phyloP scores from a whole-genome alignment of 2,329 filamentous ascomycete genomes.

The Aureobasidium sp. region DNA sequence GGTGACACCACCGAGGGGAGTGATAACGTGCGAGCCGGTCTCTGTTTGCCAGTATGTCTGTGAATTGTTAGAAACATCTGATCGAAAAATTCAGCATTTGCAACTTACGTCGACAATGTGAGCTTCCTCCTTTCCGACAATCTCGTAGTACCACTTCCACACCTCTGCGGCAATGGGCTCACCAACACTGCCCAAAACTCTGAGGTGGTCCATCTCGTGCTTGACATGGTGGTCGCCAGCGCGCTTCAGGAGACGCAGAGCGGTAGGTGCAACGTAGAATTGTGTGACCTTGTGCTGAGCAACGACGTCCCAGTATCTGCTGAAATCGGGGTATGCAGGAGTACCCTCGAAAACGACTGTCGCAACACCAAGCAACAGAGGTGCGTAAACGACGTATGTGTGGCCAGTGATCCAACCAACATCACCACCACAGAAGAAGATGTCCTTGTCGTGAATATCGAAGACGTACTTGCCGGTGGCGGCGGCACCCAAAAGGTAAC shows the following conservation, averaged over 20 bases:
- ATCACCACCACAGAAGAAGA: slow-evolving; percentile 96
- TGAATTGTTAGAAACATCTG: neutral
- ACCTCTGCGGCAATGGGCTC: slow-evolving; percentile 97
- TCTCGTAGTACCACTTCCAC: slow-evolving; percentile 99
- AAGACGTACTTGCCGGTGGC: slow-evolving; percentile 97
- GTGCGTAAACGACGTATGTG: slow-evolving; percentile 96
- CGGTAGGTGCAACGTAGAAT: slow-evolving; percentile 96
- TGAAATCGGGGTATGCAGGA: slow-evolving; percentile 94
- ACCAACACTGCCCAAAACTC: slow-evolving; percentile 88
- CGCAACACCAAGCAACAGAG: slow-evolving; percentile 81
- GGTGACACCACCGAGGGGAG: slow-evolving; percentile 83
- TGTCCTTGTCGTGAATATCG: slow-evolving; percentile 88
- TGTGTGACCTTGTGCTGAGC: slow-evolving; percentile 92
- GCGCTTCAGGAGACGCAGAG: slow-evolving; percentile 85
- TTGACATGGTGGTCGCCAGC: slow-evolving; percentile 90
- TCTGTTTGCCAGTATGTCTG: slow-evolving; percentile 99
- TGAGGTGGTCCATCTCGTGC: slow-evolving; percentile 77
- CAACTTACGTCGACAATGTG: slow-evolving; percentile 84
- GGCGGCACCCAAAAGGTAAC: slow-evolving; percentile 89
- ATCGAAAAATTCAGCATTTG: neutral
- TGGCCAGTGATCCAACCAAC: slow-evolving; percentile 99
- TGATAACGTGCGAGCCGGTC: slow-evolving; percentile 93
- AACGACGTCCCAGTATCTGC: slow-evolving; percentile 97
- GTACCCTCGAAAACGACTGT: slow-evolving; percentile 98
- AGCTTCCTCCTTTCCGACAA: slow-evolving; percentile 84